Conservation (phyloP, 345 rosid species). For the Bruguiera gymnorhiza region DNA sequence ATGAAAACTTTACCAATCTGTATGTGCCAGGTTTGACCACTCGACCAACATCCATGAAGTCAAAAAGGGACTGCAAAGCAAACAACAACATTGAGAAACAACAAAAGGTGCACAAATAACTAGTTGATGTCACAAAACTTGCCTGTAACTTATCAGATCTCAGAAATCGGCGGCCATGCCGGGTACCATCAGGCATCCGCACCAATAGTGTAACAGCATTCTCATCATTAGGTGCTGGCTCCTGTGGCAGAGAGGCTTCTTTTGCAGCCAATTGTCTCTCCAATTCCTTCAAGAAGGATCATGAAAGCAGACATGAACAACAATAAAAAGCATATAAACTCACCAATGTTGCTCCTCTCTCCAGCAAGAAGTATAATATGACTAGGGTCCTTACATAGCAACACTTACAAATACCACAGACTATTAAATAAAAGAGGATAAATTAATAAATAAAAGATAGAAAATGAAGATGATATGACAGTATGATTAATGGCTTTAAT, state of each 20-base stretch:
- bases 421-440: background rate
- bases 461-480: too few species aligned
- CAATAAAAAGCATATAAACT: background rate
- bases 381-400: background rate
- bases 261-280: slow-evolving; percentile 79
- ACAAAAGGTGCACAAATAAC: background rate
- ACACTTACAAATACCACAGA: background rate
- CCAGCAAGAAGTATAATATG: background rate
- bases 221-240: slow-evolving; percentile 79
- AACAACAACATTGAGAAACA: slow-evolving; percentile 8
- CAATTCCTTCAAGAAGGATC: slow-evolving; percentile 55
- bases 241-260: slow-evolving; percentile 90
- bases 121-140: slow-evolving; percentile 16
- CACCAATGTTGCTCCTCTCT: background rate
- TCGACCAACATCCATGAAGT: slow-evolving; percentile 87
- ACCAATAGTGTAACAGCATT: slow-evolving; percentile 83
- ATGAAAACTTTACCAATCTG: slow-evolving; percentile 62
- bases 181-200: slow-evolving; percentile 90
- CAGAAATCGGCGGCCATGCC: slow-evolving; percentile 89
- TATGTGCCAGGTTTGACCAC: slow-evolving; percentile 84
- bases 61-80: slow-evolving; percentile 72
- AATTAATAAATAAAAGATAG: too few species aligned
- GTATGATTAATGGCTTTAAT: too few species aligned
- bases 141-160: slow-evolving; percentile 82
- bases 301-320: slow-evolving; percentile 8